These are phyloP conservation scores for Jatropha multifida DNA, from an alignment of 441 rosid species.

Conservation along the genomic window DNA sequence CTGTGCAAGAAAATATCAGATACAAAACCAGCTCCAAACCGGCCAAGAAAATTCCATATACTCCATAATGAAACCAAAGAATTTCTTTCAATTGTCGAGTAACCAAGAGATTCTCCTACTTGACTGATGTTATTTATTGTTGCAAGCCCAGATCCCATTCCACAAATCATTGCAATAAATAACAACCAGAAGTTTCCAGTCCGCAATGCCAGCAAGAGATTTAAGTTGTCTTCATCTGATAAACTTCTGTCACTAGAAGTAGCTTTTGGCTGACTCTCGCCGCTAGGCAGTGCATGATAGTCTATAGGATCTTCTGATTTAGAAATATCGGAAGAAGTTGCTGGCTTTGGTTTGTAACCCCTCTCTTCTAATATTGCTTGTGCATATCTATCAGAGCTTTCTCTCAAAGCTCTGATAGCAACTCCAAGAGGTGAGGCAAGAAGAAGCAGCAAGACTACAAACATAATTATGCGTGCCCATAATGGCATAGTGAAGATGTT, in stretches of 20 bases:
- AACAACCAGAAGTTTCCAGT: constrained; percentile 72
- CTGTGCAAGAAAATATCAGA: constrained; percentile 58
- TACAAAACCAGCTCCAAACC: constrained; percentile 66
- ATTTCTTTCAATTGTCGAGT: constrained; percentile 46
- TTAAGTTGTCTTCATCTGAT: constrained; percentile 35
- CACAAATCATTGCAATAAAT: constrained; percentile 65
- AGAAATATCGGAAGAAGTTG: constrained; percentile 7
- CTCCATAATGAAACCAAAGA: constrained; percentile 63
- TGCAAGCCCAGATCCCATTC: constrained; percentile 63
- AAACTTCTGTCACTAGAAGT: neutral
- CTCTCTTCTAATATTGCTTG: constrained; percentile 27
- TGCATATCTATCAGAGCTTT: constrained; percentile 34
- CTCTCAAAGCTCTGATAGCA: constrained; percentile 40
- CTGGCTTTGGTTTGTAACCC: constrained; percentile 20
- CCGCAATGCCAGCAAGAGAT: constrained; percentile 51
- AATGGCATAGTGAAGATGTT: constrained; percentile 39
- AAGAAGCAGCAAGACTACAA: constrained; percentile 40
- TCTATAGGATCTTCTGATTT: constrained; percentile 17
- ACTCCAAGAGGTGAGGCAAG: constrained; percentile 42
- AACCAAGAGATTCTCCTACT: constrained; percentile 58
- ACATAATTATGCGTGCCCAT: constrained; percentile 36
- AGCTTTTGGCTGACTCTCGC: constrained; percentile 14
- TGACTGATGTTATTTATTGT: constrained; percentile 62
- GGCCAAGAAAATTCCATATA: constrained; percentile 83
- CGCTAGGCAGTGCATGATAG: constrained; percentile 31